Conservation (phyloP, 2,329 filamentous ascomycete species). For the Epichloe gansuensis region DNA sequence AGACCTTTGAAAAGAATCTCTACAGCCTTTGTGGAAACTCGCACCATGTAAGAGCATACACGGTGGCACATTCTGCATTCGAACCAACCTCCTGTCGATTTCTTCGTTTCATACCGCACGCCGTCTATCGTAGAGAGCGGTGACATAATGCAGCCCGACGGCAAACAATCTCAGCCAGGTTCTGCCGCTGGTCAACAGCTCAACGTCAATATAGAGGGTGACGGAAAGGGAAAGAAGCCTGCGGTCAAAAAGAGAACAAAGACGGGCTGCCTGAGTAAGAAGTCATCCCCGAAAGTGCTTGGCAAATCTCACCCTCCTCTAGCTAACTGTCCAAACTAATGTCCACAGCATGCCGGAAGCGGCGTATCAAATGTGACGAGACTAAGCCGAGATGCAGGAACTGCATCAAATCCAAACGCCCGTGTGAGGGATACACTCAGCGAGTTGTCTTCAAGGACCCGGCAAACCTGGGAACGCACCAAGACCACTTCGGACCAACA, state of each 20-base stretch:
- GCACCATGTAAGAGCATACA: conserved; percentile 9
- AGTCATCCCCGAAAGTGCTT: background rate
- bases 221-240: conserved; percentile 33
- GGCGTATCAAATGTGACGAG: conserved; percentile 95
- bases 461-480: conserved; percentile 17
- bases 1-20: background rate
- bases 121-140: conserved; percentile 1
- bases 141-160: conserved; percentile 6
- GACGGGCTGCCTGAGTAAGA: conserved; percentile 79
- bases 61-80: background rate
- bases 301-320: background rate
- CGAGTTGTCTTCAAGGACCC: conserved; percentile 71
- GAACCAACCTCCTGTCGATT: background rate
- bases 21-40: background rate
- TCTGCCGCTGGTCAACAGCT: conserved; percentile 19
- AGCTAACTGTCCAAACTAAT: conserved; percentile 10
- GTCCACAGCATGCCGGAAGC: conserved; percentile 67
- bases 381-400: conserved; percentile 72
- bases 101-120: background rate
- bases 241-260: conserved; percentile 64
- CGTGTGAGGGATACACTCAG: conserved; percentile 76
- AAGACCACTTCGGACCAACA: conserved; percentile 31
- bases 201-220: conserved; percentile 26
- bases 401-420: conserved; percentile 74
- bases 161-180: conserved; percentile 13